Evolutionary conservation across 1,284 basidiomycete genomes (phyloP).

Genomic region (Trametes pubescens): DNA sequence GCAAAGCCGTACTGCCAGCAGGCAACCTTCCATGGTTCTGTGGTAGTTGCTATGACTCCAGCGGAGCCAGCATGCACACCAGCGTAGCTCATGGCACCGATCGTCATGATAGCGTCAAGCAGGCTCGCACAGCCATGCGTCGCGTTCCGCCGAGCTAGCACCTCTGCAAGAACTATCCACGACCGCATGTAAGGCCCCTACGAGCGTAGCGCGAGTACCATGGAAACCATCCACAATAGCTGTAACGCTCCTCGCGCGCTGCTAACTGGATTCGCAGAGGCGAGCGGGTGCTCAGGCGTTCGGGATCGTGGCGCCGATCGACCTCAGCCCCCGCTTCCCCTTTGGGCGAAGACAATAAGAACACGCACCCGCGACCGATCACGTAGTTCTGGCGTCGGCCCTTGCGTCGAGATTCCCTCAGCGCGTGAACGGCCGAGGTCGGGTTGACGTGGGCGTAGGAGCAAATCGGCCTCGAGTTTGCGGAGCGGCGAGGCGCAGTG

Average conservation of each 20-base stretch:
- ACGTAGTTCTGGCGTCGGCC: conserved; percentile 11
- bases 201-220: conserved; percentile 14
- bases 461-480: conserved; percentile 3
- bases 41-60: neutral
- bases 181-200: neutral
- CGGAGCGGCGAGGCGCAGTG: conserved; percentile 9
- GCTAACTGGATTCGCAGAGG: conserved; percentile 1
- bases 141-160: neutral
- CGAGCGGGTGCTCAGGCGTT: conserved; percentile 9
- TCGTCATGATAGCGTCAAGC: conserved; percentile 6
- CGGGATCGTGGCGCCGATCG: conserved; percentile 22
- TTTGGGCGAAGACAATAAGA: conserved; percentile 37
- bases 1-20: neutral
- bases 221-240: conserved; percentile 15
- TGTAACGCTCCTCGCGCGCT: conserved; percentile 1
- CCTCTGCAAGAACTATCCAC: neutral
- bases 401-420: conserved; percentile 9
- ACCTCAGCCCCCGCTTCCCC: conserved; percentile 19
- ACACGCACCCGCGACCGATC: conserved; percentile 20
- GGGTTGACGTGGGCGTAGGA: conserved; percentile 2
- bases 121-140: neutral
- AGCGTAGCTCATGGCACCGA: neutral
- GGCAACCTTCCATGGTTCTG: neutral
- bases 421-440: conserved; percentile 12
- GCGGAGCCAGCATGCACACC: neutral